phyloP scores from a whole-genome alignment of 257 asterid species.

The Capsicum rhomboideum region DNA sequence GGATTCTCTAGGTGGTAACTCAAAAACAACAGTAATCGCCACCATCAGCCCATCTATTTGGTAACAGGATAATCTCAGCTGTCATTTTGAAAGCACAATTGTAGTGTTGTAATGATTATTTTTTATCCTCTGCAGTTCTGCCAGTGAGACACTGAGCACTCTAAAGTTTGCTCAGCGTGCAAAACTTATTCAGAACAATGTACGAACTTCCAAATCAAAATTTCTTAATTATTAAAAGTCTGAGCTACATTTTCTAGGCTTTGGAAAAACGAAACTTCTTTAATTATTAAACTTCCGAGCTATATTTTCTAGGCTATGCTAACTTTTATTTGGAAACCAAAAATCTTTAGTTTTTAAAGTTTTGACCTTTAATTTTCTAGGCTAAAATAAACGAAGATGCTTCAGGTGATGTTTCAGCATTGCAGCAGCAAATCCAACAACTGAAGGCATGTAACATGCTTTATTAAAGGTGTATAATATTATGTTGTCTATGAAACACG shows the following conservation, averaged over 20 bases:
- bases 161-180: conserved; percentile 89
- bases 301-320: neutral
- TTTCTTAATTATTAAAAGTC: neutral
- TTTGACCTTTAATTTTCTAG: conserved; percentile 22
- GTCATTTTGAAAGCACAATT: neutral
- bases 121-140: conserved; percentile 41
- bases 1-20: conserved; percentile 94
- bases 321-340: neutral
- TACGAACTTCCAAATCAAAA: conserved; percentile 15
- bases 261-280: neutral
- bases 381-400: conserved; percentile 92
- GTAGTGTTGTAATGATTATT: neutral
- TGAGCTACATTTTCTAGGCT: neutral
- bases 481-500: neutral
- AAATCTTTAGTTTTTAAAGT: neutral
- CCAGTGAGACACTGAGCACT: conserved; percentile 74
- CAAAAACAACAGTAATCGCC: conserved; percentile 79
- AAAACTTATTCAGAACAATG: conserved; percentile 85
- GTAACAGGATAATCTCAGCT: conserved; percentile 19
- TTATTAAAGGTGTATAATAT: conserved; percentile 39
- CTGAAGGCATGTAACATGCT: conserved; percentile 44
- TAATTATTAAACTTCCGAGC: neutral
- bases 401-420: conserved; percentile 55
- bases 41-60: conserved; percentile 80
- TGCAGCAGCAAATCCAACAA: conserved; percentile 69